Evolutionary conservation across 2,329 filamentous ascomycete genomes (phyloP).

Genomic region (Zasmidium cellare): DNA sequence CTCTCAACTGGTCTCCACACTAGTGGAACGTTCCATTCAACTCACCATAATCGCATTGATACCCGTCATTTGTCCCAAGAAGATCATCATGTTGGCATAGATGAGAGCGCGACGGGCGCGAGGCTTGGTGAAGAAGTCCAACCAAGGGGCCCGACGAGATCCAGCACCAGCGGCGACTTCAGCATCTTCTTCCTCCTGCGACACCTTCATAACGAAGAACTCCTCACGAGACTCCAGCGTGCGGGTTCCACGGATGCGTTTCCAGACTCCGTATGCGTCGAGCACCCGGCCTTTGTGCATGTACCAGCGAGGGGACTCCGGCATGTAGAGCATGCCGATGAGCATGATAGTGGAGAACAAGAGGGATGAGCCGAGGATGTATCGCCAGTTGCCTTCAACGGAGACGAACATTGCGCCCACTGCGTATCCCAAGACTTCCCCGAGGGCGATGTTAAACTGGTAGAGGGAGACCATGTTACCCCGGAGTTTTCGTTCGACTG

Average conservation of each 20-base stretch:
- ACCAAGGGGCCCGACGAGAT: conserved; percentile 64
- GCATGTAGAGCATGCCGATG: conserved; percentile 66
- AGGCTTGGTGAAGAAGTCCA: conserved; percentile 72
- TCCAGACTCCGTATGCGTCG: conserved; percentile 69
- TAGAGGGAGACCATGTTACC: conserved; percentile 72
- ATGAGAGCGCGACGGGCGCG: conserved; percentile 66
- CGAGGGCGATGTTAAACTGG: conserved; percentile 74
- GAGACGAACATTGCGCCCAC: conserved; percentile 71
- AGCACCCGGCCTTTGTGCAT: conserved; percentile 65
- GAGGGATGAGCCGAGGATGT: conserved; percentile 71
- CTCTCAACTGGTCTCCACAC: no score
- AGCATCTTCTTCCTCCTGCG: conserved; percentile 56
- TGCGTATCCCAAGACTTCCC: conserved; percentile 72
- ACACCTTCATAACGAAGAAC: conserved; percentile 71
- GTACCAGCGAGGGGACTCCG: conserved; percentile 67
- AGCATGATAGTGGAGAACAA: conserved; percentile 65
- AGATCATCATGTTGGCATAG: conserved; percentile 70
- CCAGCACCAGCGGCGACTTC: conserved; percentile 51
- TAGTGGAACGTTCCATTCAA: no score
- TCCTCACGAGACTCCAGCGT: conserved; percentile 63
- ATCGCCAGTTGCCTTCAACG: conserved; percentile 71
- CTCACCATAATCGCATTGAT: conserved; percentile 30
- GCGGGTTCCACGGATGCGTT: conserved; percentile 65
- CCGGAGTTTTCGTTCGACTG: conserved; percentile 65
- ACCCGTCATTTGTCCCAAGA: conserved; percentile 69